Base-by-base conservation (phyloP, 139 green algal genomes). In the Trebouxia sp. region DNA sequence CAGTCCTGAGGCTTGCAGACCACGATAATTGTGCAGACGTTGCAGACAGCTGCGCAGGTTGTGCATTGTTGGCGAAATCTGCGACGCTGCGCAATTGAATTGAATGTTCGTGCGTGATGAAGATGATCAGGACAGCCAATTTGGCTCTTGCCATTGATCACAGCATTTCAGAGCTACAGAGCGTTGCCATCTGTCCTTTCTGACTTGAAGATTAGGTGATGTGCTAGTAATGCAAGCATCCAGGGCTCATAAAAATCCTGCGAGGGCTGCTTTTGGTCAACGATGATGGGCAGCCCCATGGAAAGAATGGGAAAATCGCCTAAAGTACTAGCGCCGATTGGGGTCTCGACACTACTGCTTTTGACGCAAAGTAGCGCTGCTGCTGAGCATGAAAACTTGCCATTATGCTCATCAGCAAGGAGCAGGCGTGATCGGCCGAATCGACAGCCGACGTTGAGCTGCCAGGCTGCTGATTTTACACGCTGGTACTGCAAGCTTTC, bases 301-400 rank as follows among this genome's bases (percentile, higher is more conserved):
- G 32, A 7, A 3, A 35, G 15, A 72, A 35, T 45, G n/a, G n/a
- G n/a, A n/a, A n/a, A n/a, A 72, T 35, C 12, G 37, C 20, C 4
- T 17, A 35, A 12, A 28, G 62, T 72, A 72, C 35, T 72, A 35
- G 11, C 32, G 28, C 20, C 14, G 20, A 53, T 53, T 14, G 20
- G 20, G 3, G 0, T 41, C 30, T 9, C 20, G 30, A n/a, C 11
- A 45, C 62, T 35, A 35, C 42, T 72, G 32, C 62, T 72, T 42
- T 72, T 72, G 62, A 72, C 32, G 62, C 62, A 72, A 53, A 69
- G 62, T 24, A 43, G 62, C 62, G 62, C 62, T 72, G 62, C 62
- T 72, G 32, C 62, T 72, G 32, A 35, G 62, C 62, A 42, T 72
- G n/a, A 35, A 72, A 65, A 35, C 10, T 43, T 72, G 32, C 37